Evolutionary conservation across 257 asterid species (phyloP).

Genomic region (Penstemon newberryi): DNA sequence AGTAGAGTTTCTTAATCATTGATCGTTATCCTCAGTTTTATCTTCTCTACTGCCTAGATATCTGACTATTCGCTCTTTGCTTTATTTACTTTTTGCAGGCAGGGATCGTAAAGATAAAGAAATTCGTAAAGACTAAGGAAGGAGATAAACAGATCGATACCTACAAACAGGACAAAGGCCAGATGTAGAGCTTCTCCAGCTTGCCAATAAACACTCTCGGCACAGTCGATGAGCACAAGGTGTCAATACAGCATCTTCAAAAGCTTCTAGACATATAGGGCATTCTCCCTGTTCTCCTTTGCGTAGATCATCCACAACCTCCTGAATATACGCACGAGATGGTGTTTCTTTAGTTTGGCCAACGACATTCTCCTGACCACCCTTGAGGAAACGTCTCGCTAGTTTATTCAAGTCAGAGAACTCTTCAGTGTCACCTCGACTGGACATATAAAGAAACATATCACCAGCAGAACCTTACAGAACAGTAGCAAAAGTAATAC

Average conservation of each 20-base stretch:
- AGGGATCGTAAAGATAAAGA: constrained; percentile 16
- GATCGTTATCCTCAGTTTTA: constrained; percentile 7
- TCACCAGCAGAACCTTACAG: constrained; percentile 29
- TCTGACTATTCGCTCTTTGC: constrained; percentile 5
- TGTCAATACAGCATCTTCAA: constrained; percentile 97
- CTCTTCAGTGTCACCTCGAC: constrained; percentile 99
- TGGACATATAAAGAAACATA: constrained; percentile 39
- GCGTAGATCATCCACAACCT: constrained; percentile 83
- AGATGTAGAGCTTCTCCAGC: constrained; percentile 77
- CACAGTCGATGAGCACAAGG: constrained; percentile 98
- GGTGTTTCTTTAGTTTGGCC: constrained; percentile 62
- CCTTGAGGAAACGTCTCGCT: constrained; percentile 78
- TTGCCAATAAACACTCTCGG: constrained; percentile 91
- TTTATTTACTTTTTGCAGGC: neutral
- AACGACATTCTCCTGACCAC: constrained; percentile 51
- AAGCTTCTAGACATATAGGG: constrained; percentile 96
- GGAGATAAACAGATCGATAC: constrained; percentile 41
- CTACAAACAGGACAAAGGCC: constrained; percentile 99
- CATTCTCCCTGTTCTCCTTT: constrained; percentile 94
- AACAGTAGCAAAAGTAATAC: neutral
- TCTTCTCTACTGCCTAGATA: constrained; percentile 17
- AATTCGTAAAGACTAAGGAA: constrained; percentile 20
- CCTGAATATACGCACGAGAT: constrained; percentile 83
- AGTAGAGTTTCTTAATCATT: constrained; percentile 17
- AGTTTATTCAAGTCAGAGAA: constrained; percentile 91